phyloP scores from a whole-genome alignment of 2,329 filamentous ascomycete species.

The Geosmithia putterillii region DNA sequence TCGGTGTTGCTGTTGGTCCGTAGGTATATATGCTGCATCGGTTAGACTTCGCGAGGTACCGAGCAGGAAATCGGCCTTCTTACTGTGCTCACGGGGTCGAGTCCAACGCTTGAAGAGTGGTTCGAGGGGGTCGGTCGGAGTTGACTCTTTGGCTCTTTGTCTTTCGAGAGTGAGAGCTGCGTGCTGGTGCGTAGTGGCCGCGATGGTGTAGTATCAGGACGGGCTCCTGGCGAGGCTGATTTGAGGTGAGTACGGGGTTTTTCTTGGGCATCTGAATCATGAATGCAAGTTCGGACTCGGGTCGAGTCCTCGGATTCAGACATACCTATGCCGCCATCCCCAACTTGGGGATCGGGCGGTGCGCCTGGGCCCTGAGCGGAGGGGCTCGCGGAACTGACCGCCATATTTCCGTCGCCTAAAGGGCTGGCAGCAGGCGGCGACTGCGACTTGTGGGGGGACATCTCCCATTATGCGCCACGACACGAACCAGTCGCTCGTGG shows the following conservation, averaged over 20 bases:
- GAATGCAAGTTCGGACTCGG: too few species aligned
- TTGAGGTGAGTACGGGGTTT: not conserved
- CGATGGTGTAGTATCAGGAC: slow-evolving; percentile 4
- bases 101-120: slow-evolving; percentile 3
- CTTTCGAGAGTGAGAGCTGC: slow-evolving; percentile 16
- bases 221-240: not conserved
- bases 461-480: slow-evolving; percentile 21
- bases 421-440: slow-evolving; percentile 7
- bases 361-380: not conserved
- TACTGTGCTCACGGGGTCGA: slow-evolving; percentile 25
- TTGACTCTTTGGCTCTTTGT: slow-evolving; percentile 13
- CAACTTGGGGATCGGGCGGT: slow-evolving; percentile 1
- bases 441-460: slow-evolving; percentile 15
- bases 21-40: slow-evolving; percentile 23
- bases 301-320: too few species aligned
- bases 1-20: slow-evolving; percentile 22
- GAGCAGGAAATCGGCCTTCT: not conserved
- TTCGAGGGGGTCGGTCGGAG: slow-evolving; percentile 1
- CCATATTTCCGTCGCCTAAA: not conserved
- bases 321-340: slow-evolving; percentile 1
- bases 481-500: not conserved
- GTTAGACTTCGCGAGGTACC: not conserved
- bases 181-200: slow-evolving; percentile 46
- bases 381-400: not conserved
- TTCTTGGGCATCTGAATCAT: not conserved